A percentile compares a stretch with the other conserved stretches of the same genome.
Conservation (phyloP, 352 stramenopile species). For the Thalassiosira ordinaria region DNA sequence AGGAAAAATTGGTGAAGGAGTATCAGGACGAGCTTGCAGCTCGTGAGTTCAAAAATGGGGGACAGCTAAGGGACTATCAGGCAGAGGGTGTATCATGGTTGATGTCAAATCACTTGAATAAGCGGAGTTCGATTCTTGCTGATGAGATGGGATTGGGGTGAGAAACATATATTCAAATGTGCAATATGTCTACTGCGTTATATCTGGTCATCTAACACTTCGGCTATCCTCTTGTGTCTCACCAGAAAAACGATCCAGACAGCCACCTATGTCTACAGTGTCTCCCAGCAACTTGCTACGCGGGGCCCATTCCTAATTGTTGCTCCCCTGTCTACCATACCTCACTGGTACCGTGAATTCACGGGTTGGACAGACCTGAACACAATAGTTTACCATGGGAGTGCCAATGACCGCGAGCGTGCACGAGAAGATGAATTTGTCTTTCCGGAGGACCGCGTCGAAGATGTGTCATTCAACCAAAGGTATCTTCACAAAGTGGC, state of each 20-base stretch:
- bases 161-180: too few species aligned
- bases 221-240: too few species aligned
- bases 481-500: slow-evolving; percentile 79
- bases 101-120: slow-evolving; percentile 87
- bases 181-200: too few species aligned
- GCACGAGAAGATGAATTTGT: slow-evolving; percentile 97
- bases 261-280: slow-evolving; percentile 94
- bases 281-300: slow-evolving; percentile 91
- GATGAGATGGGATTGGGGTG: slow-evolving; percentile 92
- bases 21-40: slow-evolving; percentile 73
- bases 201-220: too few species aligned
- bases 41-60: slow-evolving; percentile 92
- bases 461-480: slow-evolving; percentile 67
- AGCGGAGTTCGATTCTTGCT: slow-evolving; percentile 93
- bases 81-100: slow-evolving; percentile 98
- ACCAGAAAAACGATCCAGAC: slow-evolving; percentile 92
- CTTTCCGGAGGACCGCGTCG: slow-evolving; percentile 88
- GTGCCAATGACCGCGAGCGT: slow-evolving; percentile 90
- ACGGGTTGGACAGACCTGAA: slow-evolving; percentile 99
- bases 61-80: slow-evolving; percentile 96
- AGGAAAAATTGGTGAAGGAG: slow-evolving; percentile 56
- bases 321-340: slow-evolving; percentile 95
- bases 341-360: slow-evolving; percentile 99
- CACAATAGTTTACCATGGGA: slow-evolving; percentile 98
- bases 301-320: slow-evolving; percentile 98